Conservation (phyloP, 148 eudicot species). For the Suaeda aralocaspica region DNA sequence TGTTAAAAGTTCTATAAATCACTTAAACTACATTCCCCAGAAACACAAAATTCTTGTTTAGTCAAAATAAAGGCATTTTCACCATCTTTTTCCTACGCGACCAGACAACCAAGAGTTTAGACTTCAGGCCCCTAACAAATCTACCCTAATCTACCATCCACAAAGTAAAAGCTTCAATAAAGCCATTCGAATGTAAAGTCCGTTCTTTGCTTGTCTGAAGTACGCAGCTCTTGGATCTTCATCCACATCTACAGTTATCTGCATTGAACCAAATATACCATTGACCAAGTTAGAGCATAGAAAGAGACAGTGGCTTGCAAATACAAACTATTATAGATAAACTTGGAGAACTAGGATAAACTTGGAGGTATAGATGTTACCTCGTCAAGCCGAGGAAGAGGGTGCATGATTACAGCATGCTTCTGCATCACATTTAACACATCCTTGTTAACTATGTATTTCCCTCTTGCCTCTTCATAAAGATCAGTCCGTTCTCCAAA, state of each 20-base stretch:
- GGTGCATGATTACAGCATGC: constrained; percentile 94
- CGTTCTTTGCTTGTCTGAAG: constrained; percentile 96
- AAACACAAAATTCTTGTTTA: not conserved
- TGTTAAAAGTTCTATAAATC: not conserved
- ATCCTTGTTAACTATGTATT: constrained; percentile 65
- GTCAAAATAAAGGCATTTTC: not conserved
- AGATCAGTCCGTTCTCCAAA: constrained; percentile 83
- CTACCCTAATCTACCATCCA: constrained; percentile 50
- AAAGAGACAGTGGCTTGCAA: not conserved
- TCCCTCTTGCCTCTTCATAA: constrained; percentile 85
- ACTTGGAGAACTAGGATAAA: not conserved
- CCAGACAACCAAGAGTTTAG: too few species aligned
- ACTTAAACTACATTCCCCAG: not conserved
- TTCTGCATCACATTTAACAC: constrained; percentile 73
- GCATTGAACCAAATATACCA: constrained; percentile 11
- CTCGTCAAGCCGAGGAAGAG: constrained; percentile 99
- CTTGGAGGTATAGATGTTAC: constrained; percentile 32
- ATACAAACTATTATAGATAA: not conserved
- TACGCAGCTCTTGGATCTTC: constrained; percentile 97
- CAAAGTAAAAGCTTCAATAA: constrained; percentile 75
- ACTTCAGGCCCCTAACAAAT: not conserved
- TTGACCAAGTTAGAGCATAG: not conserved
- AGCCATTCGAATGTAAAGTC: constrained; percentile 92
- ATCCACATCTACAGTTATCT: constrained; percentile 95
- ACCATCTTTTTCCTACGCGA: not conserved